A percentile compares a stretch with the other conserved stretches of the same genome.
phyloP scores from a whole-genome alignment of 2,329 filamentous ascomycete species.

The Alternaria gansuensis region DNA sequence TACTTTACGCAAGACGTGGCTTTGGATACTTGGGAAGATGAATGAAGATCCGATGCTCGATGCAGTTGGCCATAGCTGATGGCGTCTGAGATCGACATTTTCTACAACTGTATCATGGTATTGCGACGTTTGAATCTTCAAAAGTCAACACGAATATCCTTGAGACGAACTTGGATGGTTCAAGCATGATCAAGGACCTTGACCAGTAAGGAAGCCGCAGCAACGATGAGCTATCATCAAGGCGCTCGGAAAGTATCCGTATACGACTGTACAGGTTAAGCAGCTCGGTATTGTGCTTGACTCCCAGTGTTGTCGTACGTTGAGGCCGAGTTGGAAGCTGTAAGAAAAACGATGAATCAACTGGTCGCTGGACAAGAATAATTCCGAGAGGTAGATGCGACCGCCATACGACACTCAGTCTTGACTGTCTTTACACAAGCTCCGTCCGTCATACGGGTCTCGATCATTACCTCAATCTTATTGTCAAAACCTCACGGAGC shows the following conservation, averaged over 20 bases:
- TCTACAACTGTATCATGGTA: conserved; percentile 24
- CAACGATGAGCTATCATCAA: conserved; percentile 51
- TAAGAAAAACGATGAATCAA: background rate
- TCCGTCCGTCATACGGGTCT: background rate
- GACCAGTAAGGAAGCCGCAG: conserved; percentile 45
- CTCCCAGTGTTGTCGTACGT: background rate
- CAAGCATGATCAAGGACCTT: conserved; percentile 52
- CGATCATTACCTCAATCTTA: background rate
- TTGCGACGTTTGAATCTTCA: conserved; percentile 39
- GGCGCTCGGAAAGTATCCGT: conserved; percentile 56
- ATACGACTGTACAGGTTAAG: conserved; percentile 54
- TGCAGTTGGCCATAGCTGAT: conserved; percentile 46
- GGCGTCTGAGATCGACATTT: conserved; percentile 57
- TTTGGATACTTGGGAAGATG: conserved; percentile 56
- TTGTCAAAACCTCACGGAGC: background rate
- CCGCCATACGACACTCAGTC: background rate
- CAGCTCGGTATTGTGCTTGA: conserved; percentile 23
- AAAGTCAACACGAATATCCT: conserved; percentile 54
- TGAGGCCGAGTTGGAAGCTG: background rate
- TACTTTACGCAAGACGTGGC: conserved; percentile 38
- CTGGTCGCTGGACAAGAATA: background rate
- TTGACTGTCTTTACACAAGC: background rate
- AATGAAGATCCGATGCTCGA: conserved; percentile 53
- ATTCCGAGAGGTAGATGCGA: background rate
- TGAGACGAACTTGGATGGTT: conserved; percentile 58